phyloP scores from a whole-genome alignment of 176 grass and related monocot genomes.

The Leersia perrieri region DNA sequence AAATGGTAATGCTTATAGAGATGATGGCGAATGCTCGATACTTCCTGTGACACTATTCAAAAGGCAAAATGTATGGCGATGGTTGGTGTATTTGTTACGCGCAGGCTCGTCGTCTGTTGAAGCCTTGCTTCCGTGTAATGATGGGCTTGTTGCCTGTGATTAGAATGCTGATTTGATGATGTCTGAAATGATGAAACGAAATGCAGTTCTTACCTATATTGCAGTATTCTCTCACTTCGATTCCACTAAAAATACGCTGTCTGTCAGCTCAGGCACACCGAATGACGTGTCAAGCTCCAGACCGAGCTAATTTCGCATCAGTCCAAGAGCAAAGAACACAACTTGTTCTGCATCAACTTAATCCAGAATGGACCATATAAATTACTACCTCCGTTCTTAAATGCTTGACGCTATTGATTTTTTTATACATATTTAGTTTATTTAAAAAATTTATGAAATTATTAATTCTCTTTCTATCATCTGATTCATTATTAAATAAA shows the following conservation, averaged over 20 bases:
- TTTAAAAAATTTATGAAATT: no score
- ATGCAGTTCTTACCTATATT: background rate
- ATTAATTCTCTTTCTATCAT: no score
- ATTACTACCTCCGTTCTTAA: no score
- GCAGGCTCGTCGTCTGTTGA: background rate
- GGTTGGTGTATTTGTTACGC: background rate
- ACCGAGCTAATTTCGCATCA: background rate
- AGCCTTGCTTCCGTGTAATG: background rate
- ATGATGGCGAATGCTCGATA: background rate
- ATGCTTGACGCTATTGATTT: no score
- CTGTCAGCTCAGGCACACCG: background rate
- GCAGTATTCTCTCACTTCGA: background rate
- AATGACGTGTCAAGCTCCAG: background rate
- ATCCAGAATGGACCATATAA: background rate
- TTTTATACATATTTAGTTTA: no score
- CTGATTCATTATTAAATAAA: no score
- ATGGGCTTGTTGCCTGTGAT: background rate
- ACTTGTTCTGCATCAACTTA: background rate
- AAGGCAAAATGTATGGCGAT: conserved; percentile 16
- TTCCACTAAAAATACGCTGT: no score
- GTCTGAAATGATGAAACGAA: background rate
- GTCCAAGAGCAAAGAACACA: conserved; percentile 1
- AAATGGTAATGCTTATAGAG: background rate
- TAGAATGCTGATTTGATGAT: background rate
- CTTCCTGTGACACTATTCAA: background rate